Conservation (phyloP, 192 early-diverging fungal species). For the Dissophora ornata region DNA sequence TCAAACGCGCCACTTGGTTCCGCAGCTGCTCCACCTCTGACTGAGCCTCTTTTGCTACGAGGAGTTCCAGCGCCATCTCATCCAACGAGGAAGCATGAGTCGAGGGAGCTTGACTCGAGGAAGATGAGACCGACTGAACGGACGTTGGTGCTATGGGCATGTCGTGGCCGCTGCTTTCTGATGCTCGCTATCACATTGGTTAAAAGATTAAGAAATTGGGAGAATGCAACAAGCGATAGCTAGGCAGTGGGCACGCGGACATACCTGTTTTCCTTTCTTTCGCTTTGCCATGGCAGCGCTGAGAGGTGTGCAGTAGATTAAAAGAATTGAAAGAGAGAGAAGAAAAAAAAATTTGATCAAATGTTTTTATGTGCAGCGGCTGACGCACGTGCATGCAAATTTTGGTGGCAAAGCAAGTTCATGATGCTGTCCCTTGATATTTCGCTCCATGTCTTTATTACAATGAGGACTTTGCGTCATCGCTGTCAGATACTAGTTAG, state of each 20-base stretch:
- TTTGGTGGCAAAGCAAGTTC: too few relatives aligned
- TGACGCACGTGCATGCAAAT: too few relatives aligned
- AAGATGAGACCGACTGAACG: not conserved
- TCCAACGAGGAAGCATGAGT: conserved; percentile 1
- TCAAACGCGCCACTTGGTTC: conserved; percentile 27
- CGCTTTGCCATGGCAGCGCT: conserved; percentile 7
- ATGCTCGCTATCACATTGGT: too few relatives aligned
- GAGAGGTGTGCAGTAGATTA: not conserved
- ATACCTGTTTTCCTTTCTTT: conserved; percentile 19
- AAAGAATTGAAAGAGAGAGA: not conserved
- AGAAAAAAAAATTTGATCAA: not conserved
- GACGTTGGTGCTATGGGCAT: not conserved
- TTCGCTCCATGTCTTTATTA: too few relatives aligned
- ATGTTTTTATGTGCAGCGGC: too few relatives aligned
- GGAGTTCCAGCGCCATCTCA: conserved; percentile 28
- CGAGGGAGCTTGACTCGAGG: not conserved
- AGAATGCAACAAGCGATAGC: too few relatives aligned
- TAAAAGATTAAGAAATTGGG: too few relatives aligned
- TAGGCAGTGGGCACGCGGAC: too few relatives aligned
- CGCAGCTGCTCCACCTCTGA: conserved; percentile 41
- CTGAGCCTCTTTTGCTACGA: conserved; percentile 33
- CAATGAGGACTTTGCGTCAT: too few relatives aligned
- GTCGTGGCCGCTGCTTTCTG: not conserved
- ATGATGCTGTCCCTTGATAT: too few relatives aligned
- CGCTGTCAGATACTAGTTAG: too few relatives aligned